Percentiles rank a stretch among this genome's conserved stretches.
phyloP scores from a whole-genome alignment of 495 filamentous ascomycete genomes.

The Sordaria brevicollis region DNA sequence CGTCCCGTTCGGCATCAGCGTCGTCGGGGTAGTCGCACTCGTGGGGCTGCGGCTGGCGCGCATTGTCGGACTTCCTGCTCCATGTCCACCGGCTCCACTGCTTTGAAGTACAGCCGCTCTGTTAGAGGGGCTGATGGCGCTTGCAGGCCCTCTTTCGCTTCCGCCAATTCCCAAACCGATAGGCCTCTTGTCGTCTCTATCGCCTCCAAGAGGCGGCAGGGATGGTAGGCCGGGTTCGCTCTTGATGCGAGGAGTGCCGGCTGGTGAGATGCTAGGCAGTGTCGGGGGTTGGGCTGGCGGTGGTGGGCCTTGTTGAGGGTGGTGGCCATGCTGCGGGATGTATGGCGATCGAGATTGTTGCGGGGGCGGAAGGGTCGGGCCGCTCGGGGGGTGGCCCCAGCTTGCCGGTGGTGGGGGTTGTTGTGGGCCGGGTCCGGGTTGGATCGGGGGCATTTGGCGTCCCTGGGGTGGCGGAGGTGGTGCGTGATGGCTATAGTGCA shows the following conservation, averaged over 20 bases:
- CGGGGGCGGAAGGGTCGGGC: neutral
- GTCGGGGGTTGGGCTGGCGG: neutral
- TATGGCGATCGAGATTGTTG: neutral
- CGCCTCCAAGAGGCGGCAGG: neutral
- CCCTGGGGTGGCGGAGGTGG: neutral
- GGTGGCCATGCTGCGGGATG: neutral
- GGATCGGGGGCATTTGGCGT: neutral
- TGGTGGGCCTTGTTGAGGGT: neutral
- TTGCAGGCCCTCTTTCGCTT: neutral
- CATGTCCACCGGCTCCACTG: constrained; percentile 23
- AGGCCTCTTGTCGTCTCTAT: neutral
- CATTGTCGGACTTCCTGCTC: neutral
- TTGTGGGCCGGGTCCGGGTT: neutral
- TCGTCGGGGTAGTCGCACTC: neutral
- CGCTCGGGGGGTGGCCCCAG: neutral
- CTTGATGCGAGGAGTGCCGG: neutral
- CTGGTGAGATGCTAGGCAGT: neutral
- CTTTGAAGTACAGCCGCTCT: constrained; percentile 28
- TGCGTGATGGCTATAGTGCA: neutral
- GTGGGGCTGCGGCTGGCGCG: neutral
- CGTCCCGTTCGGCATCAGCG: neutral
- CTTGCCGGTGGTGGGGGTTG: neutral
- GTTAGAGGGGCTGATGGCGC: neutral
- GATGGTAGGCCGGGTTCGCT: neutral
- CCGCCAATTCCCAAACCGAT: neutral